Evolutionary conservation across 2,329 filamentous ascomycete species (phyloP), one percentile per base, ranked within the genome.

Genomic region (Orbilia quercus): DNA sequence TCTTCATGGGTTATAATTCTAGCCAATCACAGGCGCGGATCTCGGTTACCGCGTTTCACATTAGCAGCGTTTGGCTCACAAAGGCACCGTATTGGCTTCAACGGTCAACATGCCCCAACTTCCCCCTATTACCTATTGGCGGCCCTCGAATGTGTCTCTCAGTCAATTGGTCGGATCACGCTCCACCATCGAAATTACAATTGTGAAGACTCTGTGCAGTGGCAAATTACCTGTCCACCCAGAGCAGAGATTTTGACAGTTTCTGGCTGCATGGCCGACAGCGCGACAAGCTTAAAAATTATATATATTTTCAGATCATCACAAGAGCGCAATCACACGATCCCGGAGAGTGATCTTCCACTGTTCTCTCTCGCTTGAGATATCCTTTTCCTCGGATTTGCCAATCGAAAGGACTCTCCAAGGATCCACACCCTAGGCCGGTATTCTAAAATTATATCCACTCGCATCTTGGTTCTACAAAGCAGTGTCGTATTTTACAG

Each of bases 381-480:
- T 31, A 22, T 23, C 34, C n/a, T n/a, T 36, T 67, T 67, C 31
- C 57, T 54, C 50, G 22, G 18, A 18, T 28, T 54, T 67, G 44
- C 63, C 63, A 67, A 67, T 59, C 23, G 62, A 44, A 63, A 51
- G 55, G 25, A 9, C 16, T 54, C 31, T 34, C 59, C 40, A 63
- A 28, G 44, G 57, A 36, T 23, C 65, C 66, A 47, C 45, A 4
- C 38, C 7, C 34, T 47, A 28, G 44, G 53, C 53, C 60, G 62
- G 59, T 60, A 65, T 51, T 59, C 53, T 66, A 66, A 66, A 66
- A 65, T 60, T 66, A 55, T 60, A n/a, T n/a, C n/a, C n/a, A n/a
- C 51, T 50, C 42, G 28, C 23, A 71, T 31, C 28, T 31, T 4
- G 28, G 28, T 31, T 31, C 28, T 9, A n/a, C n/a, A n/a, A n/a